Percentiles rank a stretch among this genome's conserved stretches.
These are phyloP conservation scores for Pichia sp. DNA, from an alignment of 1,139 yeast species.

Conservation along the genomic window DNA sequence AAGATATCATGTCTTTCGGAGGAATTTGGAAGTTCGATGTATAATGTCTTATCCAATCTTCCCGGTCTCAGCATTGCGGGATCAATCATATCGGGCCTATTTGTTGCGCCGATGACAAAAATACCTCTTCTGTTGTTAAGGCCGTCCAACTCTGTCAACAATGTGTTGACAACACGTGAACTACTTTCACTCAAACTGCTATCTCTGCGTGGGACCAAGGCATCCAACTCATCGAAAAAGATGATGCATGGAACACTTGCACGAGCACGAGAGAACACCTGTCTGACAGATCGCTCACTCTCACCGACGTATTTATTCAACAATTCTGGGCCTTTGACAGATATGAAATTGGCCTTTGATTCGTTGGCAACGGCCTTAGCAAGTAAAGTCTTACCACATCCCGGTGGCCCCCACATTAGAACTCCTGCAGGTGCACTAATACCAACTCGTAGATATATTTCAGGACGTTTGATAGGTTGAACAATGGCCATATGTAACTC, in stretches of 20 bases:
- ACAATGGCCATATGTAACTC: constrained; percentile 97
- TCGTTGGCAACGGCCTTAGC: constrained; percentile 98
- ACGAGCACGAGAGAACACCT: constrained; percentile 88
- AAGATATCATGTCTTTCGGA: constrained; percentile 78
- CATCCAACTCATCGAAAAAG: constrained; percentile 94
- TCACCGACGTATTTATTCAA: constrained; percentile 96
- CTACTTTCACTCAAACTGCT: constrained; percentile 83
- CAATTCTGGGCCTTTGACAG: constrained; percentile 92
- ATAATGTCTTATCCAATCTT: constrained; percentile 86
- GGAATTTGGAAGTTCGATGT: constrained; percentile 80
- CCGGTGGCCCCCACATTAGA: constrained; percentile 98
- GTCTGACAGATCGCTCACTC: constrained; percentile 90
- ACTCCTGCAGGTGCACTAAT: constrained; percentile 97
- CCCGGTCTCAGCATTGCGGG: constrained; percentile 99
- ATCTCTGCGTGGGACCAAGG: constrained; percentile 91
- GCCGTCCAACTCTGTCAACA: constrained; percentile 92
- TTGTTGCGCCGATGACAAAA: constrained; percentile 94
- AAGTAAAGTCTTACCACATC: constrained; percentile 92
- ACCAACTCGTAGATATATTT: constrained; percentile 83
- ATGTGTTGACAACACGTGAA: constrained; percentile 89
- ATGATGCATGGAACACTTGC: constrained; percentile 95
- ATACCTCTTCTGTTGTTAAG: constrained; percentile 88
- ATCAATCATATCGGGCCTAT: constrained; percentile 97
- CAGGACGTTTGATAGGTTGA: constrained; percentile 93
- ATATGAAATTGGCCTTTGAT: constrained; percentile 90